Conservation (phyloP, 306 rosid species). For the Lathyrus oleraceus region DNA sequence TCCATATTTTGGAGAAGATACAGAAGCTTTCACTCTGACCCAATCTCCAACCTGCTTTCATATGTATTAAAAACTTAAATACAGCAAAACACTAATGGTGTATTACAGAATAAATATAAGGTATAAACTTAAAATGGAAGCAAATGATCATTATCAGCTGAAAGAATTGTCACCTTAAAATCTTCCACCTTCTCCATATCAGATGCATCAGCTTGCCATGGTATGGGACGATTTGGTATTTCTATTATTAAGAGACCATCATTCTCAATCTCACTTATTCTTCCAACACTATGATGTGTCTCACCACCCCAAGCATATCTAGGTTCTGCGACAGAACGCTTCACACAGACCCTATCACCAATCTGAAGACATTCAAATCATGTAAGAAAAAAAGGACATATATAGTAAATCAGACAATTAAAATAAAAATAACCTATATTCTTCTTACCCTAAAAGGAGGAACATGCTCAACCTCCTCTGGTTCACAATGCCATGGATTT, state of each 20-base stretch:
- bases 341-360: constrained; percentile 90
- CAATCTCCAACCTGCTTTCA: constrained; percentile 88
- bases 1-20: constrained; percentile 95
- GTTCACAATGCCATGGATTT: constrained; percentile 99
- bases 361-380: constrained; percentile 56
- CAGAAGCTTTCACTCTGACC: constrained; percentile 98
- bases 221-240: constrained; percentile 88
- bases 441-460: constrained; percentile 75
- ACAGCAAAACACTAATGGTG: constrained; percentile 23
- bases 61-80: constrained; percentile 25
- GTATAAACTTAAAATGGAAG: constrained; percentile 22
- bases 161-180: constrained; percentile 65
- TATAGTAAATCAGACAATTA: neutral
- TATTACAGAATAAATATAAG: constrained; percentile 17
- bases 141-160: constrained; percentile 13
- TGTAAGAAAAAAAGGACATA: constrained; percentile 8
- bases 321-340: constrained; percentile 98
- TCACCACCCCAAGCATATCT: constrained; percentile 99
- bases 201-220: constrained; percentile 99
- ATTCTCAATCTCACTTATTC: constrained; percentile 92
- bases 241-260: constrained; percentile 94
- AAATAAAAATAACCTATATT: constrained; percentile 23
- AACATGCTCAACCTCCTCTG: constrained; percentile 98
- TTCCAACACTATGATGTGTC: constrained; percentile 97
- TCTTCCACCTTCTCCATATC: constrained; percentile 99